Base-by-base conservation (phyloP, 2,329 filamentous ascomycete genomes). In the Penicillium sp. region DNA sequence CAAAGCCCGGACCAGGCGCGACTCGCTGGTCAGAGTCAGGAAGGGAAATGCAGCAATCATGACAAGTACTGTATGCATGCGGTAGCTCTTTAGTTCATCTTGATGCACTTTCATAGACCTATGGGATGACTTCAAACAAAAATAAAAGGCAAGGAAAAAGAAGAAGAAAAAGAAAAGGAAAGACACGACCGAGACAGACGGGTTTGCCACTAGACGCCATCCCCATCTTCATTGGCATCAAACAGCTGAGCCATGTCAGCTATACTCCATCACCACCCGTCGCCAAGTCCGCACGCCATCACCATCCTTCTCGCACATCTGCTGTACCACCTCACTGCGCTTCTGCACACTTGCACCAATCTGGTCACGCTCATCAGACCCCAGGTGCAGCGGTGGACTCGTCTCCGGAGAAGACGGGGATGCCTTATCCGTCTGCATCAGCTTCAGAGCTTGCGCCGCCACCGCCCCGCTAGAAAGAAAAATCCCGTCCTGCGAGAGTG, bases 241-340 rank as follows among this genome's bases (percentile, higher is more conserved):
- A 18, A 18, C 18, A 18, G 18, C 18, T 18, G 18, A 18, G 18
- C 18, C 18, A 18, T 32, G 3, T 32, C 11, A 70, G 35, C 52
- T 62, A 50, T 69, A 71, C 46, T 71, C 67, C 9, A 69, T 51
- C 40, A 69, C 61, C 38, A 64, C 56, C 25, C 68, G 58, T 49
- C 58, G 61, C 62, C 65, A 71, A 27, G 58, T 64, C 24, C 66
- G 61, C 25, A 52, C 47, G 8, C 65, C 66, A 12, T 66, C 57
- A 18, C 49, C 53, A 45, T 67, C 66, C 25, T 51, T 54, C 41
- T 66, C 59, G 9, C 54, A 57, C 50, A 69, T 57, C 40, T 64
- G 49, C 43, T 68, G 62, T n/a, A 64, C 55, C 4, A 59, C 57
- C 46, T 69, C 59, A 11, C 50, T 64, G 37, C 59, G 60, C 48